Evolutionary conservation across 192 early-diverging fungal species (phyloP).

Genomic region (Gigaspora rosea): DNA sequence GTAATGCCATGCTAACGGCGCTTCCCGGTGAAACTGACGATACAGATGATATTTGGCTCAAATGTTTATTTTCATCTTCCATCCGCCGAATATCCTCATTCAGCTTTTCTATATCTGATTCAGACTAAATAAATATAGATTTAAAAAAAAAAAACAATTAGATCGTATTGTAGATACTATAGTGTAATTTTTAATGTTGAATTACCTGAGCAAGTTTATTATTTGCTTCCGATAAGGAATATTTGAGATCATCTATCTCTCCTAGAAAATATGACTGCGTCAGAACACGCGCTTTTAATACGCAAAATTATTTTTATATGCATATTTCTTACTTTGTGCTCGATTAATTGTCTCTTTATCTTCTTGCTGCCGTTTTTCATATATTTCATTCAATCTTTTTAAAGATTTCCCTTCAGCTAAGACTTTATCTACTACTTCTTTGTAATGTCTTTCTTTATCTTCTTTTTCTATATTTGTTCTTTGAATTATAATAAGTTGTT

Average conservation of each 20-base stretch:
- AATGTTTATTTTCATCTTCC: not conserved
- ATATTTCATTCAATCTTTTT: not conserved
- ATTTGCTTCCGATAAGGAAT: not conserved
- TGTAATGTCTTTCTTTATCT: not conserved
- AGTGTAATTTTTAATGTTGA: not conserved
- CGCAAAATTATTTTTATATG: not conserved
- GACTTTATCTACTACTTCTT: not conserved
- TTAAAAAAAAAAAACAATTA: not conserved
- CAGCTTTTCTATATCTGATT: not conserved
- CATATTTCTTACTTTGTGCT: not conserved
- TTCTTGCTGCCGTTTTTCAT: not conserved
- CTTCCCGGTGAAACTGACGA: not conserved
- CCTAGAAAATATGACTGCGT: not conserved
- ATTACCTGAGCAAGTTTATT: not conserved
- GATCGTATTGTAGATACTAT: not conserved
- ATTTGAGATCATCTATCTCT: not conserved
- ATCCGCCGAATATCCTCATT: not conserved
- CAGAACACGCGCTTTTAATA: not conserved
- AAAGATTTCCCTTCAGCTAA: not conserved
- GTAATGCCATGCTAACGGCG: not conserved
- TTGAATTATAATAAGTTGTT: not conserved
- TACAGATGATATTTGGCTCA: not conserved
- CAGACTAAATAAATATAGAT: not conserved
- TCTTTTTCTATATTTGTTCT: not conserved
- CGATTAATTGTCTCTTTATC: not conserved